Base-by-base conservation (phyloP, 2,329 filamentous ascomycete genomes). In the Botrytis fabae region DNA sequence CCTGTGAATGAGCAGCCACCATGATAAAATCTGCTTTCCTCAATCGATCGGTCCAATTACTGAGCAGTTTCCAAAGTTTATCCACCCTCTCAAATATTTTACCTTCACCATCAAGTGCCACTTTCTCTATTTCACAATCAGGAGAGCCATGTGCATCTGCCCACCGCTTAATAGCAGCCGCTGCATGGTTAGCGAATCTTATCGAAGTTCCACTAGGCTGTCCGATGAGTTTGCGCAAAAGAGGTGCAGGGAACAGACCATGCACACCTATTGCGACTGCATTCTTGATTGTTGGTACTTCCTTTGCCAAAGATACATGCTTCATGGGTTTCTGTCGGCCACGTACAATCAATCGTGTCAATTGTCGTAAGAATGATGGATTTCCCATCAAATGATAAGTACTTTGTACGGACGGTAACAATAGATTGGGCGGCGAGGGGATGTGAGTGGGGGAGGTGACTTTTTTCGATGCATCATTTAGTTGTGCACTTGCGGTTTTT, bases 181-280 rank as follows among this genome's bases (percentile, higher is more conserved):
- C 94, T 28, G 92, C 93, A 79, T 95, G 91, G 75, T 93, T 95
- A 16, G 95, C 94, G 80, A 99, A 99, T 59, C 94, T 91, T 73
- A 98, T 90, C 0, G 95, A 98, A 0, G 96, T 99, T 9, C 96
- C 96, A 0, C 95, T 99, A 0, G 96, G 96, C 78, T 97, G 95
- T 0, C 96, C 96, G 25, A 98, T 91, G 77, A 99, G 92, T 32
- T 92, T 92, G n/a, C 96, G 91, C 51, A 99, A 86, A 60, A 97
- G 89, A 0, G 92, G 89, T 0, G 94, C 94, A 1, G 96, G 96
- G 77, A 98, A 98, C 74, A 97, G 92, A 0, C 96, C 96, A 81
- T 99, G 96, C 1, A 99, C 90, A 57, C 96, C 96, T 77, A 99
- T 97, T 1, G 95, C 94, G 8, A 99, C 86, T 20, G 96, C 96